Conservation (phyloP, 805 yeast genomes). For the Henningerozyma blattae region DNA sequence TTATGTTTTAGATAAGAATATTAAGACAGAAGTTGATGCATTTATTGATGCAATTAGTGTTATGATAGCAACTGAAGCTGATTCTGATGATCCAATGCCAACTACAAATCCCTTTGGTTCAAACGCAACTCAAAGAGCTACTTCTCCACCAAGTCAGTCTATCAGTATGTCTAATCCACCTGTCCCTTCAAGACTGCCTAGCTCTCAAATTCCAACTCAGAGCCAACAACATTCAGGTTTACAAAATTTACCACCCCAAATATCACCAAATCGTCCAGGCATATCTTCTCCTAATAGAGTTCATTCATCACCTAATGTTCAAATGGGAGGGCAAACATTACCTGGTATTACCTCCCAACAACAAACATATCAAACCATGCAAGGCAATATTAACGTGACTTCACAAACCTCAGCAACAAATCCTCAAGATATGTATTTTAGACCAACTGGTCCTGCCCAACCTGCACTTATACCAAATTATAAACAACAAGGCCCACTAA, state of each 20-base stretch:
- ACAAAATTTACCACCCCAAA: background rate
- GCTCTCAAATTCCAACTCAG: background rate
- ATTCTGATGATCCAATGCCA: slow-evolving; percentile 2
- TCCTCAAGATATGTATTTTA: background rate
- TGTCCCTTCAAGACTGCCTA: background rate
- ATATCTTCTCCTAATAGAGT: background rate
- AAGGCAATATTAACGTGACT: no score
- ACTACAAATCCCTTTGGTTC: slow-evolving; percentile 27
- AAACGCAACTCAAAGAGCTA: no score
- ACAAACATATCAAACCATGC: no score
- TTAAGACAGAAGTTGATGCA: slow-evolving; percentile 70
- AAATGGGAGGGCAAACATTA: background rate
- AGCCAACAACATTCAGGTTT: background rate
- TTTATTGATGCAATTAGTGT: slow-evolving; percentile 81
- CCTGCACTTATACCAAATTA: background rate
- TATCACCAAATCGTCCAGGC: background rate
- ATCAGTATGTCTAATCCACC: background rate
- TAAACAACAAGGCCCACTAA: background rate
- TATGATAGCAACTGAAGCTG: slow-evolving; percentile 43
- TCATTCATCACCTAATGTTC: background rate
- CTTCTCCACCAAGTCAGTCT: background rate
- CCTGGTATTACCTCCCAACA: background rate
- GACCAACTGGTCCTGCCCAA: background rate
- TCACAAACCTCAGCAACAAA: no score
- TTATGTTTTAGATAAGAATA: slow-evolving; percentile 48